Percentiles rank a stretch among this genome's conserved stretches.
These are phyloP conservation scores for Diplocarpon mali DNA, from an alignment of 2,329 filamentous ascomycete species.

Conservation along the genomic window DNA sequence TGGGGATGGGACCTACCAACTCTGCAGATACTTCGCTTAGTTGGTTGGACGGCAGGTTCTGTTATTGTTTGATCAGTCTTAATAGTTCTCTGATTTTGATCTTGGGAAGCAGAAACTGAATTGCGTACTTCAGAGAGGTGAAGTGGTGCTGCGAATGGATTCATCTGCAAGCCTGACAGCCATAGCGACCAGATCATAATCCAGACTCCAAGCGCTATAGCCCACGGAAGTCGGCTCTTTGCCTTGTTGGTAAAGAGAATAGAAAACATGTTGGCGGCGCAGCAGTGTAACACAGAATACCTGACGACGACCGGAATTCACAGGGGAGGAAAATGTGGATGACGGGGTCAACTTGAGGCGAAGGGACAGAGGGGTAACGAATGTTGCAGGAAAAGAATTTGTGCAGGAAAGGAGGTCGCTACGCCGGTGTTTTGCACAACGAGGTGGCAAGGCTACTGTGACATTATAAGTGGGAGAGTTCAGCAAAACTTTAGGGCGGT, in stretches of 20 bases:
- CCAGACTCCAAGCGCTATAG: not conserved
- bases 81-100: not conserved
- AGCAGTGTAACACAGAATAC: no score
- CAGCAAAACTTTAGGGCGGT: no score
- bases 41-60: not conserved
- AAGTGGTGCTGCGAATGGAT: not conserved
- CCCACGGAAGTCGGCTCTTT: not conserved
- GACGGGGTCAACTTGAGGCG: no score
- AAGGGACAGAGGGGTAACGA: no score
- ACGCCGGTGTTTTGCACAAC: no score
- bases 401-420: no score
- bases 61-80: not conserved
- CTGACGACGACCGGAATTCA: no score
- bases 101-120: not conserved
- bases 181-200: constrained; percentile 6
- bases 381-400: no score
- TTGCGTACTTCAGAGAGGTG: not conserved
- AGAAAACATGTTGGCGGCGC: not conserved
- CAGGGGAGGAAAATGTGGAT: no score
- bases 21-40: not conserved
- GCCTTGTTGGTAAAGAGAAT: constrained; percentile 1
- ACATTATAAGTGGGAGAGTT: no score
- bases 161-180: not conserved
- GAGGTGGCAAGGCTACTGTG: no score
- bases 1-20: not conserved